Evolutionary conservation across 768 basidiomycete species (phyloP).

Genomic region (Pseudohyphozyma bogoriensis): DNA sequence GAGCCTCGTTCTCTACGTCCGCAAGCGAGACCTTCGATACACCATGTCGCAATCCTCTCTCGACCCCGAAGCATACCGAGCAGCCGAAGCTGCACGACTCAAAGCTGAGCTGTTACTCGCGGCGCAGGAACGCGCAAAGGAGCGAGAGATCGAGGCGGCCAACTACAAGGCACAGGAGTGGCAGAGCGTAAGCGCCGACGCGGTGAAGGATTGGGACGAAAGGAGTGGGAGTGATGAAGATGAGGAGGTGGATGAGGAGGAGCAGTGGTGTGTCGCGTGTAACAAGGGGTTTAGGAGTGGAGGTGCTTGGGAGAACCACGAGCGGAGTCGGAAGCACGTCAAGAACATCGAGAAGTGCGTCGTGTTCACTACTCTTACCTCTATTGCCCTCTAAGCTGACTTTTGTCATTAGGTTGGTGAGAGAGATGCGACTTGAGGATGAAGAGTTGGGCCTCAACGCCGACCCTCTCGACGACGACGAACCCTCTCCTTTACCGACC

Average conservation of each 20-base stretch:
- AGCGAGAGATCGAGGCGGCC: constrained; percentile 37
- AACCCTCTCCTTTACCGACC: constrained; percentile 1
- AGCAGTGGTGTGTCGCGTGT: constrained; percentile 95
- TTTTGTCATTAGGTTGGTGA: constrained; percentile 44
- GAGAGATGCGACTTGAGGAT: constrained; percentile 67
- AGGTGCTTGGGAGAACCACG: constrained; percentile 91
- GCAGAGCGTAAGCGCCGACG: constrained; percentile 53
- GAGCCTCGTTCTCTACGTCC: constrained; percentile 62
- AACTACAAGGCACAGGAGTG: constrained; percentile 76
- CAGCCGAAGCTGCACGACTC: constrained; percentile 33
- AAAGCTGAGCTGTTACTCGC: constrained; percentile 37
- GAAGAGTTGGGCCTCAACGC: constrained; percentile 51
- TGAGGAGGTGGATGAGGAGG: constrained; percentile 44
- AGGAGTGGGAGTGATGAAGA: constrained; percentile 29
- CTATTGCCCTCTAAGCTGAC: neutral
- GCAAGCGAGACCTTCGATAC: constrained; percentile 29
- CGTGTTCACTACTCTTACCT: too few species aligned
- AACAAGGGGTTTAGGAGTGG: constrained; percentile 79
- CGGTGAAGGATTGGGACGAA: constrained; percentile 59
- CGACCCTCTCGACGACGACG: constrained; percentile 29
- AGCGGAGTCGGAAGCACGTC: constrained; percentile 85
- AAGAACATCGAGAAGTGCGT: constrained; percentile 64
- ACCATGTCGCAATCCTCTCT: constrained; percentile 35
- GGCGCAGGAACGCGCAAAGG: constrained; percentile 35
- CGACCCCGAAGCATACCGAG: constrained; percentile 37